Percentiles rank a stretch among this genome's conserved stretches.
phyloP scores from a whole-genome alignment of 345 rosid species.

The Chamaenerion angustifolium region DNA sequence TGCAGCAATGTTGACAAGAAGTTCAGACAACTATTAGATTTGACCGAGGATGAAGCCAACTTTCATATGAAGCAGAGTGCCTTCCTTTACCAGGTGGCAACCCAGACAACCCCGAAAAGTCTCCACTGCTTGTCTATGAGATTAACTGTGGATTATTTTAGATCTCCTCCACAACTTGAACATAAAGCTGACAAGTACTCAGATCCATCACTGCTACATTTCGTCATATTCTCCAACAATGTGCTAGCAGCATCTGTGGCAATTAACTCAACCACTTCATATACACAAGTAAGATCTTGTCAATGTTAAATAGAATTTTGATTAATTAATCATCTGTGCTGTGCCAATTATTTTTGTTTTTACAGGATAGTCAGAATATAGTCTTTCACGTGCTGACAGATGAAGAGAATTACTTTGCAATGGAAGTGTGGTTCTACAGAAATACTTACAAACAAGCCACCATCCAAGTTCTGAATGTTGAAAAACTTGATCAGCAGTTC shows the following conservation, averaged over 20 bases:
- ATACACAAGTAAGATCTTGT: conserved; percentile 40
- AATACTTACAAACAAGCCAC: conserved; percentile 47
- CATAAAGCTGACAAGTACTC: conserved; percentile 30
- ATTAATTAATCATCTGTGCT: too few relatives aligned
- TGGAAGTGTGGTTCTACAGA: conserved; percentile 79
- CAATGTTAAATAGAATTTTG: conserved; percentile 6
- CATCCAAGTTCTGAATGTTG: conserved; percentile 62
- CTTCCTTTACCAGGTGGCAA: conserved; percentile 50
- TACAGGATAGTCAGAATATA: conserved; percentile 67
- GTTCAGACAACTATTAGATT: conserved; percentile 76
- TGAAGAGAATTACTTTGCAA: conserved; percentile 66
- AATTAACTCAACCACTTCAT: conserved; percentile 65
- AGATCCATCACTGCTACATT: conserved; percentile 59
- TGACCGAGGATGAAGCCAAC: conserved; percentile 84
- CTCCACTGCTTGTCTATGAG: conserved; percentile 87
- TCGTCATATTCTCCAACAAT: conserved; percentile 65
- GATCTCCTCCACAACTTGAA: conserved; percentile 18
- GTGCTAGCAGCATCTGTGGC: conserved; percentile 83
- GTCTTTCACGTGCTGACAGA: conserved; percentile 92
- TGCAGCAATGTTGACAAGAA: conserved; percentile 89
- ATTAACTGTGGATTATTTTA: conserved; percentile 77
- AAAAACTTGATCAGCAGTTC: conserved; percentile 30
- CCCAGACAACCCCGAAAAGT: conserved; percentile 91
- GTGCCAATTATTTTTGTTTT: not conserved
- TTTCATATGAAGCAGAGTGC: conserved; percentile 30